A percentile compares a stretch with the other conserved stretches of the same genome.
These are phyloP conservation scores for Amborella trichopoda DNA, from an alignment of 164 flowering plant genomes.

Conservation along the genomic window DNA sequence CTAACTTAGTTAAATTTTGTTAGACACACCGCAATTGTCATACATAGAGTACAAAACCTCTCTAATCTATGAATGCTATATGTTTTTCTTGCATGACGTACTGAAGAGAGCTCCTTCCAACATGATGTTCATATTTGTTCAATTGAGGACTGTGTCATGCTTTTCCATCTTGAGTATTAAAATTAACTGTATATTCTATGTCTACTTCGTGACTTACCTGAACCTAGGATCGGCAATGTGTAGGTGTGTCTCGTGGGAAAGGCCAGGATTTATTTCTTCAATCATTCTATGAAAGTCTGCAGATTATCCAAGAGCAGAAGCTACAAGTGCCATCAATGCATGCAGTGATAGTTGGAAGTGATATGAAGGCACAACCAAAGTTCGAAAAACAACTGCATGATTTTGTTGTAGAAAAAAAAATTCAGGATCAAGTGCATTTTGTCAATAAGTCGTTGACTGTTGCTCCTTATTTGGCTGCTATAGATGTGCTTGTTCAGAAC, in stretches of 20 bases:
- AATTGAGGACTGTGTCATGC: not conserved
- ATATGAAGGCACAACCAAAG: slow-evolving; percentile 74
- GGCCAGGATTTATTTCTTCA: slow-evolving; percentile 92
- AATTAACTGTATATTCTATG: no score
- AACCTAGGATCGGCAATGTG: slow-evolving; percentile 10
- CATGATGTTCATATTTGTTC: not conserved
- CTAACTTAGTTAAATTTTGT: no score
- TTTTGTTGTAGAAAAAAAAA: slow-evolving; percentile 51
- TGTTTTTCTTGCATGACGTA: no score
- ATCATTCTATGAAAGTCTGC: slow-evolving; percentile 68
- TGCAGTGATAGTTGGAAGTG: slow-evolving; percentile 92
- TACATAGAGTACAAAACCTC: no score
- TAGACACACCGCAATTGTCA: no score
- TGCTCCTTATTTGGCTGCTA: slow-evolving; percentile 86
- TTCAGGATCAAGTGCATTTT: slow-evolving; percentile 74
- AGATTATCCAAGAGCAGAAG: slow-evolving; percentile 52
- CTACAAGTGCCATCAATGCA: slow-evolving; percentile 69
- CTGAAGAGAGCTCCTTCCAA: no score
- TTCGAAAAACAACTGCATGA: slow-evolving; percentile 74
- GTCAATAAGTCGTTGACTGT: slow-evolving; percentile 87
- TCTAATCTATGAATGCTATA: no score
- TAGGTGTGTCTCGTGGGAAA: slow-evolving; percentile 99
- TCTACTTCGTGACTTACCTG: no score
- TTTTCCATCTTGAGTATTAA: not conserved
- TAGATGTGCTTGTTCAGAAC: slow-evolving; percentile 94